phyloP scores from a whole-genome alignment of 345 rosid species.

The Camelina hispida region DNA sequence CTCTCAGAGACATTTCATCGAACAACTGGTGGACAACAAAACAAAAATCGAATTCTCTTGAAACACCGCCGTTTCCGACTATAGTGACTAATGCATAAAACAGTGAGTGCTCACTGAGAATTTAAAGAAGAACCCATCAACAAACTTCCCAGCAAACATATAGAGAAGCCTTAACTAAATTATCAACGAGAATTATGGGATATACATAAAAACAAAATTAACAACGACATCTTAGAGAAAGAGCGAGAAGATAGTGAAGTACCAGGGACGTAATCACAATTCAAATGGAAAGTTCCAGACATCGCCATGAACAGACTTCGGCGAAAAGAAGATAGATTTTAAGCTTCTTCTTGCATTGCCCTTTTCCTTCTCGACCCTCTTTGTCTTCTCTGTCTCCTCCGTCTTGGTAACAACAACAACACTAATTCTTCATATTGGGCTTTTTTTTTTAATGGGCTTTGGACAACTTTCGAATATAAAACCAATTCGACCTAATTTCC shows the following conservation, averaged over 20 bases:
- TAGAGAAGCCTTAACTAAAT: neutral
- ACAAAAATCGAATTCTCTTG: neutral
- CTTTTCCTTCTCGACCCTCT: slow-evolving; percentile 12
- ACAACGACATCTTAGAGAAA: neutral
- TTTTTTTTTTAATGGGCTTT: slow-evolving; percentile 34
- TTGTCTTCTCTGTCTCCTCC: slow-evolving; percentile 7
- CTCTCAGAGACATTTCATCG: slow-evolving; percentile 35
- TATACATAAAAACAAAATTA: neutral
- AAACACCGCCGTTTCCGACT: neutral
- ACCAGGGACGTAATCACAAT: slow-evolving; percentile 32
- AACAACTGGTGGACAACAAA: slow-evolving; percentile 37
- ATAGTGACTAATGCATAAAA: neutral
- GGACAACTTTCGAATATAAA: neutral
- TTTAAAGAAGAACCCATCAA: neutral
- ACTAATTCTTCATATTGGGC: slow-evolving; percentile 23
- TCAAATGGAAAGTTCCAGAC: slow-evolving; percentile 33
- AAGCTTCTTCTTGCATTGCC: slow-evolving; percentile 20
- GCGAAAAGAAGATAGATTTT: slow-evolving; percentile 4
- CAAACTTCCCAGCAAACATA: slow-evolving; percentile 1
- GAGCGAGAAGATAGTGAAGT: neutral
- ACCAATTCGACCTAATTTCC: neutral
- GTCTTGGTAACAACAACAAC: neutral
- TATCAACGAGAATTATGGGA: neutral
- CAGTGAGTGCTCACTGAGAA: neutral
- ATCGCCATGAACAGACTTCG: slow-evolving; percentile 37